Conservation (phyloP, 148 eudicot genomes). For the Vaccinium myrtillus region DNA sequence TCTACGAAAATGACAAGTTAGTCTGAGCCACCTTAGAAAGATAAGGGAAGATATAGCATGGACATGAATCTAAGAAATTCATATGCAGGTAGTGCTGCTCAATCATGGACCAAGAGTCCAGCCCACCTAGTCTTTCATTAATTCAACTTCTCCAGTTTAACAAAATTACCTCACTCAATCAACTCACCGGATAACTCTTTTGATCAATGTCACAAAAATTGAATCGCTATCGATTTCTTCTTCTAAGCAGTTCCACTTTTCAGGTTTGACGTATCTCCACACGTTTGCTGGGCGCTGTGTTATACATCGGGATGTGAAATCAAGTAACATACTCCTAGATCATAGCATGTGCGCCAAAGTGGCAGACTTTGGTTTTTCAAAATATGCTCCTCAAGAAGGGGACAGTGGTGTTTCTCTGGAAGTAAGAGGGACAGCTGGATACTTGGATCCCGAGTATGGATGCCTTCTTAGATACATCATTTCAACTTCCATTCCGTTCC, state of each 20-base stretch:
- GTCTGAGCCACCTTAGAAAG: conserved; percentile 3
- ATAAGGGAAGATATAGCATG: not conserved
- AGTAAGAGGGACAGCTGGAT: conserved; percentile 63
- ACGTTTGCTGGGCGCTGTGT: conserved; percentile 46
- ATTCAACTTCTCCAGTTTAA: not conserved
- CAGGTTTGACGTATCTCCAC: conserved; percentile 55
- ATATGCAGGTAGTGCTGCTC: not conserved
- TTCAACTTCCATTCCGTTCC: not conserved
- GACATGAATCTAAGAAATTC: not conserved
- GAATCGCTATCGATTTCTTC: not conserved
- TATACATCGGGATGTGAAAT: conserved; percentile 64
- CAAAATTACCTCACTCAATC: not conserved
- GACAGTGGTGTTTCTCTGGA: conserved; percentile 53
- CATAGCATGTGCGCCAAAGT: conserved; percentile 61
- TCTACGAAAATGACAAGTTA: not conserved
- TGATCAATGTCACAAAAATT: not conserved
- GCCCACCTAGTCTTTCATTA: not conserved
- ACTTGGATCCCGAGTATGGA: conserved; percentile 55
- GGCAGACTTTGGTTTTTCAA: conserved; percentile 60
- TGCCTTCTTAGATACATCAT: not conserved
- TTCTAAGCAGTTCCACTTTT: conserved; percentile 6
- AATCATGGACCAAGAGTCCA: not conserved
- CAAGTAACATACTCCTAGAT: conserved; percentile 63
- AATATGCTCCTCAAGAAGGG: conserved; percentile 66
- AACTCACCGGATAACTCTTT: not conserved